Conservation (phyloP, 805 yeast species). For the Pichia phayaonensis region DNA sequence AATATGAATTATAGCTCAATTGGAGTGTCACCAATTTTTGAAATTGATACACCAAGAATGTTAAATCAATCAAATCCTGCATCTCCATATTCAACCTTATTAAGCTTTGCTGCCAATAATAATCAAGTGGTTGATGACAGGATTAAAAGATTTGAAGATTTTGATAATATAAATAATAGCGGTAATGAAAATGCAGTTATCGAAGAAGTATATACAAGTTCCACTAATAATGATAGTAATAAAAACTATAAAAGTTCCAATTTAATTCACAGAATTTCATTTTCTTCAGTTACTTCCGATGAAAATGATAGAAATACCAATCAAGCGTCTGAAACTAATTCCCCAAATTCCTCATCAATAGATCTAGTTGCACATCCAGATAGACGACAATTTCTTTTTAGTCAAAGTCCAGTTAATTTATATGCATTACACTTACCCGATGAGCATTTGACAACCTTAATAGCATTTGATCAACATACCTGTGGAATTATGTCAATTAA, state of each 20-base stretch:
- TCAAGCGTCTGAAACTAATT: not conserved
- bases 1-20: not conserved
- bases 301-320: not conserved
- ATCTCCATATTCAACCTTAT: slow-evolving; percentile 1
- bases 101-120: not conserved
- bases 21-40: not conserved
- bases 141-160: not conserved
- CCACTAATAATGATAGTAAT: not conserved
- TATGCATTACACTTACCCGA: slow-evolving; percentile 23
- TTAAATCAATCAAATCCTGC: not conserved
- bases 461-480: slow-evolving; percentile 38
- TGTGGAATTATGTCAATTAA: slow-evolving; percentile 54
- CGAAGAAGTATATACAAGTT: not conserved
- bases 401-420: not conserved
- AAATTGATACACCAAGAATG: slow-evolving; percentile 4
- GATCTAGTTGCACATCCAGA: slow-evolving; percentile 1
- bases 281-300: not conserved
- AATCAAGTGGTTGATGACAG: not conserved
- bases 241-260: not conserved
- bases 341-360: slow-evolving; percentile 3
- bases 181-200: not conserved
- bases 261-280: not conserved
- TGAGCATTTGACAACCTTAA: slow-evolving; percentile 23
- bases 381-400: slow-evolving; percentile 12
- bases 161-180: not conserved